Evolutionary conservation across 805 yeast genomes (phyloP).

Genomic region (Candida endomychidarum): DNA sequence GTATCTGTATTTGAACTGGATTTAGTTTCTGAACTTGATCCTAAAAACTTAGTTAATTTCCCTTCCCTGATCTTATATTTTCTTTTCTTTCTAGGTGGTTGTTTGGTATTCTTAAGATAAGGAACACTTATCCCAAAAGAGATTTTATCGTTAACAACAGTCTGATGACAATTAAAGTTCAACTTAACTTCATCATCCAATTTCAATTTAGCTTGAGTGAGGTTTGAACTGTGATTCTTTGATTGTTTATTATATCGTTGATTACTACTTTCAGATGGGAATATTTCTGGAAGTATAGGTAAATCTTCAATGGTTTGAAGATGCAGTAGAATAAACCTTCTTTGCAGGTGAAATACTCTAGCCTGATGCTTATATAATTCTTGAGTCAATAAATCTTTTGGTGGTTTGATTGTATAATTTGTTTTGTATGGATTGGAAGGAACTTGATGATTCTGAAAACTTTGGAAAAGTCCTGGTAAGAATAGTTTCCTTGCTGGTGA

Average conservation of each 20-base stretch:
- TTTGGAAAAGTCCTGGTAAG: not conserved
- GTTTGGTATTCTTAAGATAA: not conserved
- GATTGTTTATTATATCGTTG: not conserved
- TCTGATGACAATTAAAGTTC: not conserved
- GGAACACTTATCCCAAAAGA: conserved; percentile 2
- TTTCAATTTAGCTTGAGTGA: too few species aligned
- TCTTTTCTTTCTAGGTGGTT: not conserved
- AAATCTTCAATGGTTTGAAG: conserved; percentile 1
- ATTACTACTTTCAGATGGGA: not conserved
- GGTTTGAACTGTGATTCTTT: not conserved
- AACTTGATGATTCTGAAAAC: too few species aligned
- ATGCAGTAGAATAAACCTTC: conserved; percentile 2
- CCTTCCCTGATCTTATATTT: not conserved
- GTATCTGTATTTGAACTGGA: too few species aligned
- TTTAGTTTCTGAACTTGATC: too few species aligned
- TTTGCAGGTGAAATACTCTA: not conserved
- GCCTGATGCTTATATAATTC: not conserved
- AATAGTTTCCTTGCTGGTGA: conserved; percentile 4
- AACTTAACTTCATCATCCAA: not conserved
- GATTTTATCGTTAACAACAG: not conserved
- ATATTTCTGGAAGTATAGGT: not conserved
- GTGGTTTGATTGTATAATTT: too few species aligned
- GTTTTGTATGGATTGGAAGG: too few species aligned
- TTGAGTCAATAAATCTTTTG: not conserved
- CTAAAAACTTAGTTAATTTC: too few species aligned